Conservation (phyloP, 345 rosid genomes). For the Diplotaxis tenuifolia region DNA sequence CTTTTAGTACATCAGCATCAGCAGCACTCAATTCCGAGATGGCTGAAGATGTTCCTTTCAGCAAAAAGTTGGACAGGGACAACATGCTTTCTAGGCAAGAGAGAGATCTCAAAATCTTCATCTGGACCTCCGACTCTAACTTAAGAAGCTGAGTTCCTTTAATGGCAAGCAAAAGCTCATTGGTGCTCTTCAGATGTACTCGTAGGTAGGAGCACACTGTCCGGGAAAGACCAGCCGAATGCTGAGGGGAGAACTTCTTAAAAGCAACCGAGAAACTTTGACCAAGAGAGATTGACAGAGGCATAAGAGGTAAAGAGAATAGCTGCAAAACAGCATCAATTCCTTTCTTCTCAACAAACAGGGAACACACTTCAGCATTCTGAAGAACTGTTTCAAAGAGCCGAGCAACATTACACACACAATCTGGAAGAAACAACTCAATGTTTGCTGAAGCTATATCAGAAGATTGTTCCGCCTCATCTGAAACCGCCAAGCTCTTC, state of each 20-base stretch:
- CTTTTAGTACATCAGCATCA: conserved; percentile 88
- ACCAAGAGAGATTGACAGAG: conserved; percentile 71
- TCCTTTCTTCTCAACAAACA: conserved; percentile 94
- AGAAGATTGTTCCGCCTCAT: conserved; percentile 57
- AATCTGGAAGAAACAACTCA: conserved; percentile 82
- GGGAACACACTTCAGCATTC: conserved; percentile 87
- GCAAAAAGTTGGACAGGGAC: conserved; percentile 70
- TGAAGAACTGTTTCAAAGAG: conserved; percentile 95
- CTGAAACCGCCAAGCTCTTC: conserved; percentile 51
- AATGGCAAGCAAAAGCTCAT: conserved; percentile 52
- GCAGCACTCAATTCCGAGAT: conserved; percentile 80
- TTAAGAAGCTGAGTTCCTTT: conserved; percentile 59
- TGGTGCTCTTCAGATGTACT: conserved; percentile 65
- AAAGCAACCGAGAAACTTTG: conserved; percentile 82
- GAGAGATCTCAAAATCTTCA: conserved; percentile 61
- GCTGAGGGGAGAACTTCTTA: conserved; percentile 91
- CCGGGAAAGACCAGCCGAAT: conserved; percentile 75
- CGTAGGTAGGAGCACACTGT: conserved; percentile 77
- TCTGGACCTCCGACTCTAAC: conserved; percentile 56
- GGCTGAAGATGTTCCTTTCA: conserved; percentile 74
- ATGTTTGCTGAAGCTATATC: conserved; percentile 50
- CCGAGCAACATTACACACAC: conserved; percentile 73
- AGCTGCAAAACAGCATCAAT: conserved; percentile 78
- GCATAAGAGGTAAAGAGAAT: conserved; percentile 78
- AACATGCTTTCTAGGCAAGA: conserved; percentile 76